A percentile compares a stretch with the other conserved stretches of the same genome.
Evolutionary conservation across 768 basidiomycete species (phyloP).

Genomic region (Pisolithus tinctorius): DNA sequence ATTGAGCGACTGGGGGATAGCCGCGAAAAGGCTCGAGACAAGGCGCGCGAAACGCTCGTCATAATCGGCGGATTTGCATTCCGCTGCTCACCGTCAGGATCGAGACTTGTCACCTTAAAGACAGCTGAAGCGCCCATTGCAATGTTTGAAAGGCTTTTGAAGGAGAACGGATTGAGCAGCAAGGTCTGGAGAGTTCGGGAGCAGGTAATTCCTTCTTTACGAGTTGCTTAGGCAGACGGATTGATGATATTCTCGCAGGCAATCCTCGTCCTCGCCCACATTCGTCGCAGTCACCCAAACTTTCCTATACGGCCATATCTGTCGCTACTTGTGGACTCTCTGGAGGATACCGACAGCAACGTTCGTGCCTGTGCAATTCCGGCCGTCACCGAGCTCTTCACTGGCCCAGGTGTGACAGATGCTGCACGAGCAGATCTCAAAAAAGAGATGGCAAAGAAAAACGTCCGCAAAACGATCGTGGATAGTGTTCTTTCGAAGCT

Average conservation of each 20-base stretch:
- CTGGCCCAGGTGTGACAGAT: conserved; percentile 74
- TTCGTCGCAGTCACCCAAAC: conserved; percentile 61
- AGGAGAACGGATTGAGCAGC: conserved; percentile 66
- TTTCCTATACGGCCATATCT: conserved; percentile 84
- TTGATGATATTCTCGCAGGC: conserved; percentile 30
- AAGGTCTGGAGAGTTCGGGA: conserved; percentile 86
- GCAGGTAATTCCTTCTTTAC: conserved; percentile 50
- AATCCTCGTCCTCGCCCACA: conserved; percentile 62
- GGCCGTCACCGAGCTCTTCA: conserved; percentile 79
- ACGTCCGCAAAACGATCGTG: conserved; percentile 80
- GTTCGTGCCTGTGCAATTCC: conserved; percentile 83
- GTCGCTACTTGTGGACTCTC: conserved; percentile 66
- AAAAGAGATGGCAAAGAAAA: conserved; percentile 81
- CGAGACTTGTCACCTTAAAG: conserved; percentile 48
- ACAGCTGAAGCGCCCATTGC: conserved; percentile 60
- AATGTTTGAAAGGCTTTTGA: conserved; percentile 65
- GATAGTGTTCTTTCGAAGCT: conserved; percentile 72
- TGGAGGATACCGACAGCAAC: conserved; percentile 87
- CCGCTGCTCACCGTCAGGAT: conserved; percentile 42
- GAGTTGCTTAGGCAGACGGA: neutral
- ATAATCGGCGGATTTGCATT: conserved; percentile 68
- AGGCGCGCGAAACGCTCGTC: conserved; percentile 72
- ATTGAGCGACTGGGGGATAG: conserved; percentile 78
- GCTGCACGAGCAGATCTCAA: conserved; percentile 90
- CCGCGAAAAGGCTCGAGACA: conserved; percentile 62